phyloP scores from a whole-genome alignment of 306 rosid genomes.

The Gynostemma pentaphyllum region DNA sequence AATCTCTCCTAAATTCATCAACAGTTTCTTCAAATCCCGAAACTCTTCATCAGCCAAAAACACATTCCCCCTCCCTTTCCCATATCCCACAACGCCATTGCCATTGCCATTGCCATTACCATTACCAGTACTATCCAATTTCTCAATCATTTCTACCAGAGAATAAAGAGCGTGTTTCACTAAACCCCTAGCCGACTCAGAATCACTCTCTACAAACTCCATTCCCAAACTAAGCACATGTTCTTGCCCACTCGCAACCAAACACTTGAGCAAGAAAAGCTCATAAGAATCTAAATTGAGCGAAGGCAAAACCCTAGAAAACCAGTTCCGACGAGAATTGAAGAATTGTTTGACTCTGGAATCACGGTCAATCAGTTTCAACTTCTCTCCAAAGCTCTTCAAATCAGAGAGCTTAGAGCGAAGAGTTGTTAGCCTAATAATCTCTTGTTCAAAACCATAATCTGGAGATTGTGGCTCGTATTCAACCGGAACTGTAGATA shows the following conservation, averaged over 20 bases:
- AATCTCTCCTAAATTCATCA: constrained; percentile 46
- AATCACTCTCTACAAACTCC: constrained; percentile 18
- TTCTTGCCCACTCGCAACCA: constrained; percentile 84
- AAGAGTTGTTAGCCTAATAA: constrained; percentile 44
- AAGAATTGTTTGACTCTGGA: constrained; percentile 59
- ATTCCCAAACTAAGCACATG: constrained; percentile 45
- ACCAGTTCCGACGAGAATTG: constrained; percentile 18
- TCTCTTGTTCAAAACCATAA: constrained; percentile 43
- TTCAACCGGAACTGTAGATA: constrained; percentile 55
- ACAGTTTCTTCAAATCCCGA: constrained; percentile 46
- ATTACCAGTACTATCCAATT: constrained; percentile 26
- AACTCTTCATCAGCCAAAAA: constrained; percentile 42
- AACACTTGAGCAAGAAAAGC: constrained; percentile 49
- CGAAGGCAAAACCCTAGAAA: constrained; percentile 25
- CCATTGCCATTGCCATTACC: constrained; percentile 17
- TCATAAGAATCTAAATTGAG: constrained; percentile 25
- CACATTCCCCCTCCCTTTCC: constrained; percentile 25
- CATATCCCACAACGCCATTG: too few species aligned
- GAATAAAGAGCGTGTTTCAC: constrained; percentile 61
- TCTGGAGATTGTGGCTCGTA: constrained; percentile 46
- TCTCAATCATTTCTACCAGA: constrained; percentile 68
- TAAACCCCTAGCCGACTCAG: constrained; percentile 29
- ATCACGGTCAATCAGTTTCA: constrained; percentile 40
- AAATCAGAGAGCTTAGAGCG: constrained; percentile 33
- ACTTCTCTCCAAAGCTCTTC: constrained; percentile 23